phyloP scores from a whole-genome alignment of 176 grass and related monocot genomes.

The Pontederia crassipes region DNA sequence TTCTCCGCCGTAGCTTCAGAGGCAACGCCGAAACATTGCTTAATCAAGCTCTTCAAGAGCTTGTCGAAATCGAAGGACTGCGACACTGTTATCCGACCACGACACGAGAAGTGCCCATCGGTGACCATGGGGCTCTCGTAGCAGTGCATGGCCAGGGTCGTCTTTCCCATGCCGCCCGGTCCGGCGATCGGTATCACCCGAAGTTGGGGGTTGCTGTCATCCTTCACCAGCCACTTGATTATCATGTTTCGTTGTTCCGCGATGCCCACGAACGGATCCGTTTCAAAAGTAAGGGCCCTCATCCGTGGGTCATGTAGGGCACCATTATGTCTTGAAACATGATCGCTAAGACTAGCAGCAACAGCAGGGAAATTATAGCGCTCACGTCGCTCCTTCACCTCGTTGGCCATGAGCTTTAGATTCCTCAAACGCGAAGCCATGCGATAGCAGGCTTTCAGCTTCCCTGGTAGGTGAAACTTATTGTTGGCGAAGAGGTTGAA shows the following conservation, averaged over 20 bases:
- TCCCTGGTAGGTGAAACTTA: too few relatives aligned
- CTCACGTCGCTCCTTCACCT: too few relatives aligned
- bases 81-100: not conserved
- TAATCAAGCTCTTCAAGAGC: not conserved
- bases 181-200: not conserved
- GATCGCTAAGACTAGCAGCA: too few relatives aligned
- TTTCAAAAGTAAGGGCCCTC: slow-evolving; percentile 16
- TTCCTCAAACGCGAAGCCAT: too few relatives aligned
- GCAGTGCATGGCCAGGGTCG: not conserved
- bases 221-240: slow-evolving; percentile 9
- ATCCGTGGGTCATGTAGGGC: slow-evolving; percentile 14
- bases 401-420: too few relatives aligned
- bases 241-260: not conserved
- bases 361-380: too few relatives aligned
- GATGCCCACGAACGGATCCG: slow-evolving; percentile 26
- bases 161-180: not conserved
- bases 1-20: not conserved
- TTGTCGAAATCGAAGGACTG: not conserved
- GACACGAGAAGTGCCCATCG: not conserved
- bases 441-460: too few relatives aligned
- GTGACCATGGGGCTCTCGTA: not conserved
- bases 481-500: too few relatives aligned
- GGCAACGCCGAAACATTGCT: not conserved
- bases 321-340: not conserved
- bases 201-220: not conserved